These are phyloP conservation scores for Tetrapisispora pingtungensis DNA, from an alignment of 805 yeast genomes.

Conservation along the genomic window DNA sequence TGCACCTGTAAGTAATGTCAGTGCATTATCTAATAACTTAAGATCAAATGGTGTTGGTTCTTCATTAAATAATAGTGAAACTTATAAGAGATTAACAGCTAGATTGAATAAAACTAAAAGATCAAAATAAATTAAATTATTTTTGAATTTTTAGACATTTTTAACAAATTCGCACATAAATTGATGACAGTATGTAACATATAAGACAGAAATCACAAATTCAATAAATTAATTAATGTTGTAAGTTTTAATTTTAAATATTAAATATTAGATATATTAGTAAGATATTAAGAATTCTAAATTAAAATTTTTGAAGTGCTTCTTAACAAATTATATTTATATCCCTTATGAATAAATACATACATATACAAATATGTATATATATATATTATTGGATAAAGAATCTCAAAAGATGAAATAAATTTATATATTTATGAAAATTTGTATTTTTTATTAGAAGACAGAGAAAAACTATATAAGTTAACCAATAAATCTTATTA, in stretches of 20 bases:
- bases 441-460: constrained; percentile 3
- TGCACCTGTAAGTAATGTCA: constrained; percentile 71
- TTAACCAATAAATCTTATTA: background rate
- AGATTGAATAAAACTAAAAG: constrained; percentile 27
- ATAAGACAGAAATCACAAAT: background rate
- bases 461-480: constrained; percentile 1
- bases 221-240: background rate
- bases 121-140: background rate
- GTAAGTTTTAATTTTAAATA: background rate
- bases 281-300: too few species aligned
- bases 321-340: too few species aligned
- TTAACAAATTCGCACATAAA: background rate
- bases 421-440: constrained; percentile 1
- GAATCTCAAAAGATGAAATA: background rate
- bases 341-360: too few species aligned
- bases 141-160: background rate
- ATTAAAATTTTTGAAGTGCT: too few species aligned
- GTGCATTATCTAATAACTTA: constrained; percentile 30
- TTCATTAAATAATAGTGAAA: constrained; percentile 55
- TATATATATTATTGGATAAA: too few species aligned
- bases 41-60: constrained; percentile 41
- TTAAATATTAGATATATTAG: too few species aligned
- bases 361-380: too few species aligned
- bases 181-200: background rate
- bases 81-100: constrained; percentile 64